Evolutionary conservation across 371 early-diverging fungal genomes (phyloP), one percentile per base, ranked within the genome.

Genomic region (Mortierella sp.): DNA sequence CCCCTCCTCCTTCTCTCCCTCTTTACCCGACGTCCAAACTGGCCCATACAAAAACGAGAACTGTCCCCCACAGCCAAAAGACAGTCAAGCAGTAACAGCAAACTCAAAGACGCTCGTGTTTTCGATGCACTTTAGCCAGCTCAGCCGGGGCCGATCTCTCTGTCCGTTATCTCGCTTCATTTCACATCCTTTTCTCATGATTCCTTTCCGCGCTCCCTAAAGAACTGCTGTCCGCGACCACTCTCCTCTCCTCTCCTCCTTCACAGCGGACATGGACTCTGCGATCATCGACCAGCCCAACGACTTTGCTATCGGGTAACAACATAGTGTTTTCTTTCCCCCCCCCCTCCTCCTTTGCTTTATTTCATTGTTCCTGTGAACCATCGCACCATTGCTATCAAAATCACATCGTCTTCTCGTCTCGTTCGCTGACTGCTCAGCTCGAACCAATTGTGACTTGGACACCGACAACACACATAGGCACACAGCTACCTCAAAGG

Each of bases 401-500:
- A 54, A 3, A 10, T 28, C 28, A 13, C 13, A 50, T 50, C 1
- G 43, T 43, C 8, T 43, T 5, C 8, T 8, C 8, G 8, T 21
- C 24, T 5, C 19, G 21, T 53, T 53, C 16, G 5, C 53, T 16
- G 24, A 61, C 11, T 16, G 14, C 8, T 14, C 14, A 31, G 16
- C 19, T 14, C 31, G 5, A 10, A 31, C 44, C 19, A 28, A 26
- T 61, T 46, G 13, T 9, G 48, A 46, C 48, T 8, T 46, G 48
- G 0, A 59, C 59, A 59, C 26, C 59, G 4, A 11, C 31, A 59
- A 28, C 34, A 14, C 13, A 51, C 46, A 57, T 75, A 50, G 50
- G n/a, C 61, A 37, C 26, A 51, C 50, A 37, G 21, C 81, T 48
- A 80, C 19, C 8, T 43, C 74, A 28, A 76, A 34, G 48, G 83